A percentile compares a stretch with the other conserved stretches of the same genome.
phyloP scores from a whole-genome alignment of 306 rosid species.

The Datisca glomerata region DNA sequence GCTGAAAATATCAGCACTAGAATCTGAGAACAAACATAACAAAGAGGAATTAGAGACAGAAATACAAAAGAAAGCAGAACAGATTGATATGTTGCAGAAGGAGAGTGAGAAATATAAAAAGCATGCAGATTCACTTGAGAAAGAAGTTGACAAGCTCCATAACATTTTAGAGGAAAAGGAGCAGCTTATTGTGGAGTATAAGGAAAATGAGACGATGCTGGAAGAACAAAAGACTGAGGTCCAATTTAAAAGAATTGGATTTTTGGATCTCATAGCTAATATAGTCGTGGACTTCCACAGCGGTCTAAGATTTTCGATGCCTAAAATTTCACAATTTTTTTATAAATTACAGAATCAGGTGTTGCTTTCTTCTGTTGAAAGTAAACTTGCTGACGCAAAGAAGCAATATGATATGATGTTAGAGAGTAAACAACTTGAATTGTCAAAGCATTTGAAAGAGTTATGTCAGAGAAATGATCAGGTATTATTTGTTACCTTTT shows the following conservation, averaged over 20 bases:
- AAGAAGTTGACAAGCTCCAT: slow-evolving; percentile 41
- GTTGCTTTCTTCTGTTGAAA: slow-evolving; percentile 47
- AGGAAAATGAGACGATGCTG: slow-evolving; percentile 61
- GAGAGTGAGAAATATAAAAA: slow-evolving; percentile 44
- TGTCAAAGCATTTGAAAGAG: slow-evolving; percentile 86
- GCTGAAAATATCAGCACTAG: slow-evolving; percentile 52
- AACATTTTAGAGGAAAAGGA: slow-evolving; percentile 51
- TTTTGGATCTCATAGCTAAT: not conserved
- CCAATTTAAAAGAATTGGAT: not conserved
- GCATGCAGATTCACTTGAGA: slow-evolving; percentile 37
- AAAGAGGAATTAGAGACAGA: slow-evolving; percentile 48
- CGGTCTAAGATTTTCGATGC: slow-evolving; percentile 5
- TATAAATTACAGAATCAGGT: slow-evolving; percentile 42
- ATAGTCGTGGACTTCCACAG: not conserved
- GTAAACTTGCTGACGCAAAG: slow-evolving; percentile 56
- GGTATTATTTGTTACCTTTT: slow-evolving; percentile 32
- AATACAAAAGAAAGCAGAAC: slow-evolving; percentile 49
- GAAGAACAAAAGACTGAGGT: slow-evolving; percentile 67
- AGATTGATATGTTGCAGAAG: slow-evolving; percentile 36
- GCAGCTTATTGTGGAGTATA: slow-evolving; percentile 34
- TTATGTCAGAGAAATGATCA: slow-evolving; percentile 91
- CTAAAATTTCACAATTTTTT: slow-evolving; percentile 12
- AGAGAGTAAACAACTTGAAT: slow-evolving; percentile 62
- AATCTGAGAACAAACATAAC: slow-evolving; percentile 48
- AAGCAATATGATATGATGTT: slow-evolving; percentile 71